A percentile compares a stretch with the other conserved stretches of the same genome.
phyloP scores from a whole-genome alignment of 116 monocot genomes.

The Dioscorea cayenensis region DNA sequence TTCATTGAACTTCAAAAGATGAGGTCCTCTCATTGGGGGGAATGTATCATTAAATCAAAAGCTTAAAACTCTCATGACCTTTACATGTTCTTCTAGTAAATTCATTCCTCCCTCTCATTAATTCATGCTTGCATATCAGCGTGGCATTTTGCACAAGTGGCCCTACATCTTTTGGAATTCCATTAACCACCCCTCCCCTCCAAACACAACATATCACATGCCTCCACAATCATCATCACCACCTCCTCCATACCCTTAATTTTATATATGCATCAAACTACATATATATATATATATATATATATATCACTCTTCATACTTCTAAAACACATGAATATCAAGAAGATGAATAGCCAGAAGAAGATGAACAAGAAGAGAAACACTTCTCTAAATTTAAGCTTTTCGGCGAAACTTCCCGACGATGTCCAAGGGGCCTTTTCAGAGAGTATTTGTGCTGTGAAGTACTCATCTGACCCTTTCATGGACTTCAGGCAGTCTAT shows the following conservation, averaged over 20 bases:
- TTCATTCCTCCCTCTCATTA: not conserved
- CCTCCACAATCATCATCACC: not conserved
- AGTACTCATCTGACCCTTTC: slow-evolving; percentile 33
- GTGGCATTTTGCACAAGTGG: not conserved
- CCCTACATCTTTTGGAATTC: not conserved
- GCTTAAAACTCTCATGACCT: too few relatives aligned
- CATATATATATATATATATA: too few relatives aligned
- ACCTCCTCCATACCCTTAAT: not conserved
- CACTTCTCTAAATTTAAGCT: slow-evolving; percentile 16
- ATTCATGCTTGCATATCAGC: not conserved
- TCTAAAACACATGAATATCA: too few relatives aligned
- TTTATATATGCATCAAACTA: slow-evolving; percentile 1
- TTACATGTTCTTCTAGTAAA: not conserved
- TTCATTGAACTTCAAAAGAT: too few relatives aligned
- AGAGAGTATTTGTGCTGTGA: slow-evolving; percentile 36
- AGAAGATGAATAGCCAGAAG: slow-evolving; percentile 2
- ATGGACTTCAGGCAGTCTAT: slow-evolving; percentile 35
- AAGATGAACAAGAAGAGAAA: slow-evolving; percentile 10
- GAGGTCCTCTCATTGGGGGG: too few relatives aligned
- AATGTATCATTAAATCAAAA: too few relatives aligned
- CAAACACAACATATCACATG: not conserved
- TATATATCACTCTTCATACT: too few relatives aligned
- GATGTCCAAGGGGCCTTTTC: slow-evolving; percentile 17
- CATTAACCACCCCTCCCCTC: not conserved
- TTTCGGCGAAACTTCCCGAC: slow-evolving; percentile 33